Evolutionary conservation across 345 rosid genomes (phyloP).

Genomic region (Euphorbia lathyris): DNA sequence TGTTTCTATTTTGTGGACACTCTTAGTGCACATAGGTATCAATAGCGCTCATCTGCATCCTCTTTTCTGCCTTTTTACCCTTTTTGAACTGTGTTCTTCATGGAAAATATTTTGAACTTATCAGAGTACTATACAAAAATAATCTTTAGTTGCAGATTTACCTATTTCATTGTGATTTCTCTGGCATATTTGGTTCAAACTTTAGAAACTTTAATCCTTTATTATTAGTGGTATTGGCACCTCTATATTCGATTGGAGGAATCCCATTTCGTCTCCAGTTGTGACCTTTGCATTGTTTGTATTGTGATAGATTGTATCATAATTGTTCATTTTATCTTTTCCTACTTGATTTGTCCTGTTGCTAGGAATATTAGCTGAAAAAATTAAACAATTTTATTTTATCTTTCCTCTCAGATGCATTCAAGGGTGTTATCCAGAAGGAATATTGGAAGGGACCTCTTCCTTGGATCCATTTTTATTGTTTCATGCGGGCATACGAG

Average conservation of each 20-base stretch:
- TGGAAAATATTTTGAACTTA: not conserved
- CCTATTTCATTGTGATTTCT: not conserved
- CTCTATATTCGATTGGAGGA: not conserved
- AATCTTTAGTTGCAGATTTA: not conserved
- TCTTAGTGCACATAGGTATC: not conserved
- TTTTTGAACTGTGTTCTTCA: not conserved
- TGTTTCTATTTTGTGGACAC: not conserved
- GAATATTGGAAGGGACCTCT: slow-evolving; percentile 70
- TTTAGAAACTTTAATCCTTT: not conserved
- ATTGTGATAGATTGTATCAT: not conserved
- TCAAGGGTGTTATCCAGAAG: slow-evolving; percentile 50
- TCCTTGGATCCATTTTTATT: slow-evolving; percentile 88
- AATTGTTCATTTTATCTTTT: not conserved
- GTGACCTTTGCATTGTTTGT: not conserved
- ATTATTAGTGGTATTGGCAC: not conserved
- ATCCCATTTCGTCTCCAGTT: not conserved
- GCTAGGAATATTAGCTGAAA: slow-evolving; percentile 7
- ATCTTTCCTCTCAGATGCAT: slow-evolving; percentile 52
- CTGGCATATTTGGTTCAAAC: not conserved
- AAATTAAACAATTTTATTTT: not conserved
- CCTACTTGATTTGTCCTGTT: slow-evolving; percentile 5
- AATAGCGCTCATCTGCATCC: not conserved
- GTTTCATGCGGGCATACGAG: slow-evolving; percentile 81
- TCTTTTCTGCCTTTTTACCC: not conserved
- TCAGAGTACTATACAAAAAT: not conserved